Conservation (phyloP, 1,284 basidiomycete species). For the Ceratobasidium papillatum region DNA sequence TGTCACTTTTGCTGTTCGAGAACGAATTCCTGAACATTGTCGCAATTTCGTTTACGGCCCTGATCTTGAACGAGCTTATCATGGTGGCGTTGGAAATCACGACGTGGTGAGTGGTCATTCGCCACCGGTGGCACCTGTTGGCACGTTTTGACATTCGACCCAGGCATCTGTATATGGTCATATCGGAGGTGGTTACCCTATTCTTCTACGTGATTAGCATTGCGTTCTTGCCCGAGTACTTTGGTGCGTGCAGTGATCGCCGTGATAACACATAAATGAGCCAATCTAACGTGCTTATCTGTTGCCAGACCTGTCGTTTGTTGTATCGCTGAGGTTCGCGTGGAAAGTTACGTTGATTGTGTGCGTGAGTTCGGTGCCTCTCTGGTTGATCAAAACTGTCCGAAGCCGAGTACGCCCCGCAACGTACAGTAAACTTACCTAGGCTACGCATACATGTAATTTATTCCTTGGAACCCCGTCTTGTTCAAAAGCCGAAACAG, state of each 20-base stretch:
- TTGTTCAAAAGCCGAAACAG: not conserved
- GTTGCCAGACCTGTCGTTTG: conserved; percentile 85
- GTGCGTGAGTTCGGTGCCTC: conserved; percentile 88
- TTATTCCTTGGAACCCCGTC: not conserved
- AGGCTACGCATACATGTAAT: not conserved
- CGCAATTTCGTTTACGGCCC: conserved; percentile 95
- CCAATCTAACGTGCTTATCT: conserved; percentile 7
- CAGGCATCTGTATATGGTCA: conserved; percentile 96
- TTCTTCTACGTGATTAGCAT: conserved; percentile 92
- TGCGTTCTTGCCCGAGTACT: conserved; percentile 94
- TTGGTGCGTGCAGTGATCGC: conserved; percentile 69
- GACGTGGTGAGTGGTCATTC: conserved; percentile 73
- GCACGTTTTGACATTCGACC: not conserved
- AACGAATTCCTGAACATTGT: conserved; percentile 98
- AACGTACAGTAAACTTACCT: conserved; percentile 85
- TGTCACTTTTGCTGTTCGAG: conserved; percentile 95
- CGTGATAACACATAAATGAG: not conserved
- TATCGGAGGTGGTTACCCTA: conserved; percentile 90
- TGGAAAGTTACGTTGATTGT: conserved; percentile 98
- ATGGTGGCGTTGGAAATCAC: conserved; percentile 99
- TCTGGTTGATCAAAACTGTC: conserved; percentile 91
- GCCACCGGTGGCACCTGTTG: not conserved
- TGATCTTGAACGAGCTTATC: conserved; percentile 96
- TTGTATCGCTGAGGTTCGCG: conserved; percentile 85
- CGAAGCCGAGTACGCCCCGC: conserved; percentile 90